Base-by-base conservation (phyloP, 2,329 filamentous ascomycete species). In the Colletotrichum sansevieriae region DNA sequence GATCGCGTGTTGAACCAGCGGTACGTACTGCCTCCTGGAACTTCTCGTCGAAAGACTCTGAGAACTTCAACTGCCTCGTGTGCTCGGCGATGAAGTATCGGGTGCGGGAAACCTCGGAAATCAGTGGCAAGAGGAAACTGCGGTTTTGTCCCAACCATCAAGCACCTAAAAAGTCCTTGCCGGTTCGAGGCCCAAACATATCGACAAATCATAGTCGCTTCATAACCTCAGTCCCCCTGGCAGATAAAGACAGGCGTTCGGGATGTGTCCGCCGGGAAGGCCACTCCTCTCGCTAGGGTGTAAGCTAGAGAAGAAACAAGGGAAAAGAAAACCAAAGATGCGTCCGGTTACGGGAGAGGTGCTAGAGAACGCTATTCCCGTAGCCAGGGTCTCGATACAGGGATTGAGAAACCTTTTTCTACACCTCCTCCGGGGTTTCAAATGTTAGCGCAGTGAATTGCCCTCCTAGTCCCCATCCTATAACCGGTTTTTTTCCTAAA, bases 191-290 rank as follows among this genome's bases (percentile, higher is more conserved):
- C 46, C 61, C 13, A 54, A 39, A n/a, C 18, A 60, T 56, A 22
- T 49, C 49, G 49, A 65, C 39, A 56, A 60, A 56, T 47, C 22
- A 66, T 43, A 44, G 51, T 66, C 56, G 66, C 62, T 43, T 51
- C 66, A 66, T 65, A 22, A 37, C 33, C 20, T 44, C 29, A 58
- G 20, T 15, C 52, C 2, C 65, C 62, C 55, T 69, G 51, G 56
- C 56, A 65, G 41, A 49, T 39, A 41, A 59, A 47, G 47, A 33
- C 49, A 55, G 56, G 55, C 22, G 25, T 60, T 39, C 65, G 62
- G 65, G 18, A 68, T 60, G 46, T 68, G n/a, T 51, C 62, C 55
- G 55, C 49, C 62, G 62, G 49, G 33, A 51, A 44, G 47, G 37
- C 20, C 35, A 46, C 44, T 54, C 49, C 35, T 54, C 44, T 54